phyloP scores from a whole-genome alignment of 108 stramenopile genomes.

The Nitzschia inconspicua region DNA sequence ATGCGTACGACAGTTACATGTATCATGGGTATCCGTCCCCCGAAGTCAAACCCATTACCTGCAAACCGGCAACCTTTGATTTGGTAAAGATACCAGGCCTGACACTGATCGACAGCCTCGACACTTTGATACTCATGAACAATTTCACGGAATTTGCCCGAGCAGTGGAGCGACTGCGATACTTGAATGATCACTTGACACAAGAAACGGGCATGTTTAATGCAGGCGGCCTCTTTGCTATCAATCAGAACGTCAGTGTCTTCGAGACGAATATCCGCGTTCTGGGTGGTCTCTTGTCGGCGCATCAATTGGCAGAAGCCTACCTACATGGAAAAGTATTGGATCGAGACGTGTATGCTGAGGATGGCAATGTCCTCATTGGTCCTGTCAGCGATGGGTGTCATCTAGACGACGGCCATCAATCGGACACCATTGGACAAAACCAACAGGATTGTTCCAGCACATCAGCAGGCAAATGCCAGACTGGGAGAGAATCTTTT shows the following conservation, averaged over 20 bases:
- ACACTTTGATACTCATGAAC: constrained; percentile 82
- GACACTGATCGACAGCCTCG: constrained; percentile 91
- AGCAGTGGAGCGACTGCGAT: constrained; percentile 75
- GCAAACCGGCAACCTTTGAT: constrained; percentile 71
- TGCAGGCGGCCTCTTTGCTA: constrained; percentile 49
- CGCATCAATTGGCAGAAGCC: constrained; percentile 77
- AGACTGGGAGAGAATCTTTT: no score
- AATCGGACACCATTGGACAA: not conserved
- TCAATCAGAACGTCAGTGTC: constrained; percentile 83
- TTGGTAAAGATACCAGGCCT: constrained; percentile 76
- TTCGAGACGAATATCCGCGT: constrained; percentile 95
- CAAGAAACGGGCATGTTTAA: not conserved
- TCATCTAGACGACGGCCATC: not conserved
- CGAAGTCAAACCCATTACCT: constrained; percentile 83
- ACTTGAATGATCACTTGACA: constrained; percentile 42
- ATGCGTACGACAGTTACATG: constrained; percentile 90
- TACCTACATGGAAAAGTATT: constrained; percentile 39
- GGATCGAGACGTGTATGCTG: constrained; percentile 43
- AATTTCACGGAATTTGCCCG: constrained; percentile 90
- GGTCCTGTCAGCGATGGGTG: constrained; percentile 10
- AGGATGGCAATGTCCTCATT: constrained; percentile 30
- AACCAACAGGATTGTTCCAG: no score
- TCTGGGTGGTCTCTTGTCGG: constrained; percentile 89
- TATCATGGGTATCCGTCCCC: constrained; percentile 85
- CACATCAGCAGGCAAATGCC: not conserved